Percentiles rank a stretch among this genome's conserved stretches.
Evolutionary conservation across 495 filamentous ascomycete species (phyloP).

Genomic region (Hypoxylon fragiforme): DNA sequence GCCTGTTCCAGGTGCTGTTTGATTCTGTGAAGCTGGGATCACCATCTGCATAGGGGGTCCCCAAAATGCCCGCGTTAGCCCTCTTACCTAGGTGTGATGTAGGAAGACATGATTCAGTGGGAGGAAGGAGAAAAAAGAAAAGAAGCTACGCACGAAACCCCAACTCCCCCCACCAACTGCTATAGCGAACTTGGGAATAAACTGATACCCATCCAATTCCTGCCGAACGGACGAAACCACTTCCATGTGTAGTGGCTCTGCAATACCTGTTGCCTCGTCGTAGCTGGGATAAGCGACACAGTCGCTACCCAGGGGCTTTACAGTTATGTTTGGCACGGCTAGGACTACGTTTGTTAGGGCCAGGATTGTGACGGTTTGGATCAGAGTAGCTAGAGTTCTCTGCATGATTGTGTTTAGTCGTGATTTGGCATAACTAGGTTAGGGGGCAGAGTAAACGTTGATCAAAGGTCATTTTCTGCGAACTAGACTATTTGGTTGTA

Average conservation of each 20-base stretch:
- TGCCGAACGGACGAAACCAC: constrained; percentile 22
- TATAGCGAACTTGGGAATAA: constrained; percentile 23
- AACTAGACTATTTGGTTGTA: too few relatives aligned
- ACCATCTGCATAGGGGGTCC: constrained; percentile 15
- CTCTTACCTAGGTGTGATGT: not conserved
- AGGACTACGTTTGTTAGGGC: not conserved
- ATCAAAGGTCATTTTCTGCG: too few relatives aligned
- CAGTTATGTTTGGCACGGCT: constrained; percentile 16
- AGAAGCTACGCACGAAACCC: constrained; percentile 23
- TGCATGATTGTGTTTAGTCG: too few relatives aligned
- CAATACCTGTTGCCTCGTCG: constrained; percentile 20
- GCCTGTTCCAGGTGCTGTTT: constrained; percentile 1
- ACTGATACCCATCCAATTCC: constrained; percentile 18
- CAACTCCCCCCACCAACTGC: constrained; percentile 30
- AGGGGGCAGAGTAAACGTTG: too few relatives aligned
- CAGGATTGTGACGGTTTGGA: not conserved
- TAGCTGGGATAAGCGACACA: constrained; percentile 21
- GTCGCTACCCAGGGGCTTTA: constrained; percentile 12
- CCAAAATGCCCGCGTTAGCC: not conserved
- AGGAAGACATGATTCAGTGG: not conserved
- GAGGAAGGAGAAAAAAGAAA: not conserved
- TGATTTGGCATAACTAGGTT: too few relatives aligned
- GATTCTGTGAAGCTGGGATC: constrained; percentile 11
- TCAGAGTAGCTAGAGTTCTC: not conserved
- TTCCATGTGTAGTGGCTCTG: constrained; percentile 11